Conservation (phyloP, 352 stramenopile genomes). For the Pythium oligandrum region DNA sequence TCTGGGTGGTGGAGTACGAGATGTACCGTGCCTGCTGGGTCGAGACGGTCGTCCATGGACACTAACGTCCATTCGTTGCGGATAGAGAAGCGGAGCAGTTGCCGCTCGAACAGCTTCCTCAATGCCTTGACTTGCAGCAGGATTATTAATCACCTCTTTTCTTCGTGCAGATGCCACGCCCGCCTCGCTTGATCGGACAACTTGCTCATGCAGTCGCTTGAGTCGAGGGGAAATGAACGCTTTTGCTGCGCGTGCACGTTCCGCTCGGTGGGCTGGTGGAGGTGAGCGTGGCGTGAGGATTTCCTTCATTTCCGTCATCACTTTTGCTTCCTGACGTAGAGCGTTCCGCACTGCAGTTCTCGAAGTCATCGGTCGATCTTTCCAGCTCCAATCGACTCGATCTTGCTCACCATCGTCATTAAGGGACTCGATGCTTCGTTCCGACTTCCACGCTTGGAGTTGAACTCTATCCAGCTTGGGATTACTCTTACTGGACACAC, state of each 20-base stretch:
- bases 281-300: slow-evolving; percentile 11
- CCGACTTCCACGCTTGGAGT: not conserved
- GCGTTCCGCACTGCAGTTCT: slow-evolving; percentile 48
- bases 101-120: slow-evolving; percentile 9
- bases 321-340: slow-evolving; percentile 36
- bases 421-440: no score
- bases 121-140: slow-evolving; percentile 2
- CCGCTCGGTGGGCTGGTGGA: not conserved
- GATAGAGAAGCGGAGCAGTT: slow-evolving; percentile 5
- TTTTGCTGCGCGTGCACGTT: not conserved
- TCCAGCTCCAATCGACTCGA: slow-evolving; percentile 23
- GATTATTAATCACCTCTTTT: slow-evolving; percentile 1
- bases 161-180: slow-evolving; percentile 6
- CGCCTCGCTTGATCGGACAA: slow-evolving; percentile 20
- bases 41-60: no score
- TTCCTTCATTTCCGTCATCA: slow-evolving; percentile 23
- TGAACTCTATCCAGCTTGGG: not conserved
- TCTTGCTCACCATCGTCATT: no score
- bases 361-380: slow-evolving; percentile 40
- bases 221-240: slow-evolving; percentile 39
- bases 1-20: no score
- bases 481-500: not conserved
- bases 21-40: no score
- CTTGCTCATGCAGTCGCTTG: slow-evolving; percentile 32
- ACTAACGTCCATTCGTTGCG: not conserved